phyloP scores from a whole-genome alignment of 1,139 yeast species.

The Ogataea hybrid region DNA sequence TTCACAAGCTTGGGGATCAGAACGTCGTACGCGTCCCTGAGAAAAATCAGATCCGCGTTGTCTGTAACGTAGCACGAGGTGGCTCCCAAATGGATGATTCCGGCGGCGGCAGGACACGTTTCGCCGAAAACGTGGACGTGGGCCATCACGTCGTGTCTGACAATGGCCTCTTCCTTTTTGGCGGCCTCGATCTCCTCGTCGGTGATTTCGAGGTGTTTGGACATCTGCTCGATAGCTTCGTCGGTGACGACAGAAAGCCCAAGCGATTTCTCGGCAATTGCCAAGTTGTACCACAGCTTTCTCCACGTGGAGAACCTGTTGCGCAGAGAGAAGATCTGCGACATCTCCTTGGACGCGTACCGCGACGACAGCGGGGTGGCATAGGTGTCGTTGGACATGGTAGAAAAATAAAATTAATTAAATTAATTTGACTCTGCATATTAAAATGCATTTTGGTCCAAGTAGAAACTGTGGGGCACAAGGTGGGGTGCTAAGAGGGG shows the following conservation, averaged over 20 bases:
- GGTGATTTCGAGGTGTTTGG: conserved; percentile 71
- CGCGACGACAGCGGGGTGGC: conserved; percentile 93
- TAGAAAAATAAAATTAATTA: conserved; percentile 3
- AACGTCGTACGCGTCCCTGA: conserved; percentile 92
- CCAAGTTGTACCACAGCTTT: conserved; percentile 92
- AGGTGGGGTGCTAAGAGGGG: too few relatives aligned
- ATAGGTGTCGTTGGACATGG: conserved; percentile 64
- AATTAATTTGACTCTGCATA: conserved; percentile 8
- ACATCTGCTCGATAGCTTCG: conserved; percentile 88
- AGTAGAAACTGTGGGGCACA: too few relatives aligned
- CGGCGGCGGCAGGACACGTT: conserved; percentile 94
- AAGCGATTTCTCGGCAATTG: conserved; percentile 90
- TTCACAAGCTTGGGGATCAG: conserved; percentile 93
- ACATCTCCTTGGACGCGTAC: conserved; percentile 98
- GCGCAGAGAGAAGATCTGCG: conserved; percentile 84
- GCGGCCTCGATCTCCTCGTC: conserved; percentile 93
- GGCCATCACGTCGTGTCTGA: conserved; percentile 99
- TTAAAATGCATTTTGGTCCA: neutral
- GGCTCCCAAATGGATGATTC: conserved; percentile 97
- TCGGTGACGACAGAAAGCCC: conserved; percentile 84
- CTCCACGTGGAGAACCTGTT: conserved; percentile 98
- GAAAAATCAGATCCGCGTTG: conserved; percentile 94
- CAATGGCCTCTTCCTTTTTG: conserved; percentile 91
- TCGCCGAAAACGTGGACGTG: conserved; percentile 95
- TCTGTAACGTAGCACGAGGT: conserved; percentile 98